Percentiles rank a stretch among this genome's conserved stretches.
These are phyloP conservation scores for Rhizodiscina lignyota DNA, from an alignment of 495 filamentous ascomycete genomes.

Conservation along the genomic window DNA sequence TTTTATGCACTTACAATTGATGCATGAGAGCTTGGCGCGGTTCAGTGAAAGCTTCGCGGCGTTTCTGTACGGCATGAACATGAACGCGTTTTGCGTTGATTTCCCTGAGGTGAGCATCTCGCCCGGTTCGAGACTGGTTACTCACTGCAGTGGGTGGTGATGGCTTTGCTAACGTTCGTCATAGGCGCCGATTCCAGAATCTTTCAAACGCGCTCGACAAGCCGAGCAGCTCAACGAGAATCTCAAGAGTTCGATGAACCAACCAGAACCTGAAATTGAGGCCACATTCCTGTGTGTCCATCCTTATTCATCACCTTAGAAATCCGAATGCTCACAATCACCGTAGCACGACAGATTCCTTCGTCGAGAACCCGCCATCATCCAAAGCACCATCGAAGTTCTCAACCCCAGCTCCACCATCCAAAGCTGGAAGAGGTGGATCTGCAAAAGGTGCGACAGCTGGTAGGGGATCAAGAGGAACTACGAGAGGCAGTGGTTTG, in stretches of 20 bases:
- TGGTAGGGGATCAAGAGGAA: background rate
- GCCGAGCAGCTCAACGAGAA: background rate
- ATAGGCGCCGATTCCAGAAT: constrained; percentile 50
- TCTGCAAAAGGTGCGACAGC: background rate
- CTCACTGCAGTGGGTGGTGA: background rate
- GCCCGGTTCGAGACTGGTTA: background rate
- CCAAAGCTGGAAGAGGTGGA: background rate
- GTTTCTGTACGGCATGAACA: constrained; percentile 90
- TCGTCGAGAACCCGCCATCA: constrained; percentile 73
- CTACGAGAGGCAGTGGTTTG: constrained; percentile 9
- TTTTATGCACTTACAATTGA: constrained; percentile 90
- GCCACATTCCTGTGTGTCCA: constrained; percentile 64
- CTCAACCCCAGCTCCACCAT: constrained; percentile 29
- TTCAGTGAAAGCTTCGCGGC: constrained; percentile 94
- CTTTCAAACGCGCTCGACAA: constrained; percentile 45
- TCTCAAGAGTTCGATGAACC: background rate
- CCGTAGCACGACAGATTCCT: constrained; percentile 78
- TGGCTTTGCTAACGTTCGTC: background rate
- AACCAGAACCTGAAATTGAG: constrained; percentile 37
- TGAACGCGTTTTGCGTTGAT: constrained; percentile 98
- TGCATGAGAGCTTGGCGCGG: constrained; percentile 87
- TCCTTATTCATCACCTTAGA: background rate
- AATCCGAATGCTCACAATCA: constrained; percentile 8
- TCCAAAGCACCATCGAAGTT: constrained; percentile 53
- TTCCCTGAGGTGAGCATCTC: constrained; percentile 91